Conservation (phyloP, 1,284 basidiomycete species). For the Anthracocystis panici-leucophaei region DNA sequence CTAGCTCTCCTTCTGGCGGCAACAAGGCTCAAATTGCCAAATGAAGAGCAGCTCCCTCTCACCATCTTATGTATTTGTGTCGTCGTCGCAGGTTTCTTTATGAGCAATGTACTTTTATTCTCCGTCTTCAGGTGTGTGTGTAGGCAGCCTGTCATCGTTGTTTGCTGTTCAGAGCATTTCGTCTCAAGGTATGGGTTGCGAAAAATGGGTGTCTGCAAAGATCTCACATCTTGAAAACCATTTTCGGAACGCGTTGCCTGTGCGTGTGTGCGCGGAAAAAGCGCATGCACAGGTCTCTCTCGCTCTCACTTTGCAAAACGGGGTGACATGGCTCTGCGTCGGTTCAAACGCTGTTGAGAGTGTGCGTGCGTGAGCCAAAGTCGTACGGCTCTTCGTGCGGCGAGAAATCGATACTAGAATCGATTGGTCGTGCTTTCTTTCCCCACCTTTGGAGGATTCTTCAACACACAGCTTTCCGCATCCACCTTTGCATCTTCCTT, state of each 20-base stretch:
- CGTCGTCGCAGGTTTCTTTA: background rate
- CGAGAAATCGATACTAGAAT: slow-evolving; percentile 23
- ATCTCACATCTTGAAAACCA: background rate
- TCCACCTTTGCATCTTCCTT: slow-evolving; percentile 6
- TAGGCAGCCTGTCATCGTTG: too few relatives aligned
- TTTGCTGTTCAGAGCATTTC: too few relatives aligned
- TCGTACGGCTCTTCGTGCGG: slow-evolving; percentile 31
- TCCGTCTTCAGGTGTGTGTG: background rate
- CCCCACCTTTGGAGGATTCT: slow-evolving; percentile 31
- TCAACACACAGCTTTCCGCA: slow-evolving; percentile 21
- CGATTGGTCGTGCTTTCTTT: slow-evolving; percentile 18
- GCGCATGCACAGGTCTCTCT: background rate
- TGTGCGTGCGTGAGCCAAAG: slow-evolving; percentile 13
- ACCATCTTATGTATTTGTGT: slow-evolving; percentile 17
- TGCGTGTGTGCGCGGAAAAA: background rate
- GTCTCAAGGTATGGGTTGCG: too few relatives aligned
- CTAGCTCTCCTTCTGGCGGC: slow-evolving; percentile 15
- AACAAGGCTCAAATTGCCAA: slow-evolving; percentile 26
- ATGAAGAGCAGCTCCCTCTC: slow-evolving; percentile 3
- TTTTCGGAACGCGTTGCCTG: background rate
- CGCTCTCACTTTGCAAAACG: background rate
- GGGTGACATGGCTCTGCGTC: slow-evolving; percentile 1
- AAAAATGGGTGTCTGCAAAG: background rate
- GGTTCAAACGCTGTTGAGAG: background rate
- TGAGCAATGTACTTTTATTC: slow-evolving; percentile 4